Percentiles rank a stretch among this genome's conserved stretches.
Conservation (phyloP, 1,284 basidiomycete species). For the Ceratobasidium sp. region DNA sequence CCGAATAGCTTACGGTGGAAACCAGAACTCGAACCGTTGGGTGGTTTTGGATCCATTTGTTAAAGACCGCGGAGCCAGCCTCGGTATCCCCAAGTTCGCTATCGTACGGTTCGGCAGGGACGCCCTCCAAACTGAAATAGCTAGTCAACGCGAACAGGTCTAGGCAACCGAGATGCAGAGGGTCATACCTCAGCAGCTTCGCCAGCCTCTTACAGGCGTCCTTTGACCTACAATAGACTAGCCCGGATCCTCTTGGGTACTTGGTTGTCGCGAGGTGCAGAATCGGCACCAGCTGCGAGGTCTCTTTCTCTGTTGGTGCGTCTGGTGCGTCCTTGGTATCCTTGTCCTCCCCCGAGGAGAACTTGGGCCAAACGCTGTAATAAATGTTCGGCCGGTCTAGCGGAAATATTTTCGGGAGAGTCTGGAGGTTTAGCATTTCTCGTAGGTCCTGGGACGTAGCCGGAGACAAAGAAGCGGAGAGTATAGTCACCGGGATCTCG, state of each 20-base stretch:
- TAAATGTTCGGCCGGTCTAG: slow-evolving; percentile 35
- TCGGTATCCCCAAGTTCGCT: slow-evolving; percentile 3
- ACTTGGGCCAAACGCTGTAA: slow-evolving; percentile 16
- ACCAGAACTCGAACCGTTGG: slow-evolving; percentile 17
- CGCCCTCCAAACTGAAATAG: neutral
- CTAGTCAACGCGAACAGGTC: neutral
- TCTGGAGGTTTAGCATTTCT: neutral
- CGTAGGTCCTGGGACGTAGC: neutral
- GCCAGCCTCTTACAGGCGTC: slow-evolving; percentile 16
- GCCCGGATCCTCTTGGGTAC: slow-evolving; percentile 16
- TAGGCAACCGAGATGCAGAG: neutral
- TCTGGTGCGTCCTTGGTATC: neutral
- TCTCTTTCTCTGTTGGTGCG: slow-evolving; percentile 8
- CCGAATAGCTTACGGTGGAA: slow-evolving; percentile 15
- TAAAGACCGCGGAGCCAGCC: neutral
- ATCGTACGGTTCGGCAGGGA: slow-evolving; percentile 17
- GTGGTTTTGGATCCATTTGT: slow-evolving; percentile 22
- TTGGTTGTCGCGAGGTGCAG: neutral
- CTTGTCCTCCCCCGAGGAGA: slow-evolving; percentile 11
- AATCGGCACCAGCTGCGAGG: slow-evolving; percentile 7
- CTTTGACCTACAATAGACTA: slow-evolving; percentile 30
- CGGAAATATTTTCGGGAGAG: slow-evolving; percentile 4
- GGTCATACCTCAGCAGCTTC: slow-evolving; percentile 12
- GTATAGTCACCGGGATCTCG: slow-evolving; percentile 2
- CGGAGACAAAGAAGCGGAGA: slow-evolving; percentile 35